These are phyloP conservation scores for Chalara sp. DNA, from an alignment of 2,329 filamentous ascomycete species.

Conservation along the genomic window DNA sequence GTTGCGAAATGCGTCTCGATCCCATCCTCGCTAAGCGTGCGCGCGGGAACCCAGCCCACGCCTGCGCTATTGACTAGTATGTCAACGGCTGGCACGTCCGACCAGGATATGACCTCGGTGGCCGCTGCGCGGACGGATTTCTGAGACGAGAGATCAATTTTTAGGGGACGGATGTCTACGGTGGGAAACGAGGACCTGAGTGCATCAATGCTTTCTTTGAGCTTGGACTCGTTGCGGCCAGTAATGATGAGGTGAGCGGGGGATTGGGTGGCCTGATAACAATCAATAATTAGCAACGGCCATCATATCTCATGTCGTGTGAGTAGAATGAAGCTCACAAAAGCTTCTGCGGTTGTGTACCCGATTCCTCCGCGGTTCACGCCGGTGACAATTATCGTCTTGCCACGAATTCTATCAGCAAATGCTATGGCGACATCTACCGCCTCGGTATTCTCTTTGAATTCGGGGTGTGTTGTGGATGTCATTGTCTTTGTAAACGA, in stretches of 20 bases:
- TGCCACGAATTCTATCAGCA: conserved; percentile 27
- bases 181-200: conserved; percentile 4
- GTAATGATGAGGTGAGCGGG: conserved; percentile 12
- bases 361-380: conserved; percentile 13
- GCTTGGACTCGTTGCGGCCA: conserved; percentile 9
- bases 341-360: conserved; percentile 11
- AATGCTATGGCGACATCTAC: conserved; percentile 33
- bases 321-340: conserved; percentile 11
- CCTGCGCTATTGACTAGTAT: not conserved
- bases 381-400: conserved; percentile 23
- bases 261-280: conserved; percentile 18
- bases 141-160: conserved; percentile 33
- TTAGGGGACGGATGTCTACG: conserved; percentile 4
- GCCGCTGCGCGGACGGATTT: conserved; percentile 34
- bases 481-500: not conserved
- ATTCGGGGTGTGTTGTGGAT: conserved; percentile 29
- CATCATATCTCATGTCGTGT: conserved; percentile 13
- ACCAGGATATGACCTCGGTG: conserved; percentile 29
- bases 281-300: conserved; percentile 17
- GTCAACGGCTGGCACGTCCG: conserved; percentile 23
- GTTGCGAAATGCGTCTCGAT: conserved; percentile 20
- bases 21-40: conserved; percentile 29
- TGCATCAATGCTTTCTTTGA: conserved; percentile 6
- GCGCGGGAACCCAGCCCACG: conserved; percentile 31
- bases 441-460: conserved; percentile 30